phyloP scores from a whole-genome alignment of 495 filamentous ascomycete genomes.

The Penicillium lividum region DNA sequence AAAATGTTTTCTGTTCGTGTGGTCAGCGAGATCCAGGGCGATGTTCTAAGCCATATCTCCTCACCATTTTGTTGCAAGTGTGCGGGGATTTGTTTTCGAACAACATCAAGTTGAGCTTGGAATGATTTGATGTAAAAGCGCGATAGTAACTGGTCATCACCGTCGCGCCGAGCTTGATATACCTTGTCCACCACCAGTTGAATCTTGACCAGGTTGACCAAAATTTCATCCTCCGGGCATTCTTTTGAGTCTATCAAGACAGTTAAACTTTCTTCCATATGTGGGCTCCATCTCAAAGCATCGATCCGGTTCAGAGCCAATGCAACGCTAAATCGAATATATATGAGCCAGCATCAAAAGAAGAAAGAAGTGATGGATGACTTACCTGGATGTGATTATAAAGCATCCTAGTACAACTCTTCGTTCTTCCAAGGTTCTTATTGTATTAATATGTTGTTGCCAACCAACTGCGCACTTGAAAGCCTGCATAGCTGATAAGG shows the following conservation, averaged over 20 bases:
- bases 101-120: slow-evolving; percentile 41
- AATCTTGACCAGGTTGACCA: slow-evolving; percentile 50
- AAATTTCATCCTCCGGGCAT: slow-evolving; percentile 49
- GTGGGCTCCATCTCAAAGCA: slow-evolving; percentile 51
- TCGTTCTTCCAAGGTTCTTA: slow-evolving; percentile 52
- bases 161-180: slow-evolving; percentile 25
- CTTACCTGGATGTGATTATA: slow-evolving; percentile 51
- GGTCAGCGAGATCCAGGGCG: slow-evolving; percentile 5
- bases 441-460: slow-evolving; percentile 18
- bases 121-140: slow-evolving; percentile 48
- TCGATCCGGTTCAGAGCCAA: slow-evolving; percentile 47
- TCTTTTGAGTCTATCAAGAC: slow-evolving; percentile 46
- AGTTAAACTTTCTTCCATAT: slow-evolving; percentile 54
- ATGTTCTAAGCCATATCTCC: slow-evolving; percentile 1
- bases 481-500: slow-evolving; percentile 23
- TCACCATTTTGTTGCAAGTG: slow-evolving; percentile 42
- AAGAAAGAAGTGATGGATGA: neutral
- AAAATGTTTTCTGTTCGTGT: slow-evolving; percentile 36
- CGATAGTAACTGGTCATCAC: slow-evolving; percentile 17
- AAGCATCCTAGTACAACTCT: slow-evolving; percentile 57
- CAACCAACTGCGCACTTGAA: slow-evolving; percentile 26
- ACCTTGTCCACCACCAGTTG: slow-evolving; percentile 45
- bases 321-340: slow-evolving; percentile 33
- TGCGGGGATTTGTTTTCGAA: slow-evolving; percentile 35
- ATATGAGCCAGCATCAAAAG: neutral